Base-by-base conservation (phyloP, 192 early-diverging fungal species). In the Nowakowskiella sp. region DNA sequence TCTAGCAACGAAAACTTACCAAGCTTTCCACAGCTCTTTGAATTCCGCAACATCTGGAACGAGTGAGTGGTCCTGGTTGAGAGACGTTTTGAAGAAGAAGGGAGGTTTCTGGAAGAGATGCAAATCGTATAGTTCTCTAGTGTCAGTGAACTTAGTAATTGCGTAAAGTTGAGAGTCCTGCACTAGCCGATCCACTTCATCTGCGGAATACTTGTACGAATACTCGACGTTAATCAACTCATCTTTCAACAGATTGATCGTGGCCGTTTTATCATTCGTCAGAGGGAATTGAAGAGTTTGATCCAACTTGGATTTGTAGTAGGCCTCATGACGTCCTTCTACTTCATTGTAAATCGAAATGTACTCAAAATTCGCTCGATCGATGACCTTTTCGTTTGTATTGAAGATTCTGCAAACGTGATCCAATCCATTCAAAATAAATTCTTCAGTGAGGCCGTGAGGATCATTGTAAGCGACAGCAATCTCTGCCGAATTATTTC, bases 141-240 rank as follows among this genome's bases (percentile, higher is more conserved):
- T 28, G 31, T 77, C 75, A 3, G 68, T 68, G 63, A 63, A 77
- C 24, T 61, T 49, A 42, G 48, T 64, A 7, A 63, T 51, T 47
- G 62, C 33, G 46, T 65, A 61, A 47, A 77, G 49, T 22, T 29
- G 16, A 19, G 68, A 56, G 6, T 61, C 31, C 22, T 67, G 49
- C 13, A 85, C 64, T 6, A 90, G 67, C 4, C 59, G 42, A 2
- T 62, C 50, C 1, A 79, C 70, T 46, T 88, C 89, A 1, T 39
- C 52, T 1, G 50, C 32, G 13, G 72, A 73, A 57, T 85, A 94
- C 72, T 96, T 96, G 80, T 88, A 84, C 1, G 85, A 85, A 51
- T 88, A 88, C 64, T 94, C 93, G 36, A 97, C 66, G 60, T 89
- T 85, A 53, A 97, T 87, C 8, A 88, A 65, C 59, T 97, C 93